Base-by-base conservation (phyloP, 169 alveolate genomes). In the Plasmodium adleri region DNA sequence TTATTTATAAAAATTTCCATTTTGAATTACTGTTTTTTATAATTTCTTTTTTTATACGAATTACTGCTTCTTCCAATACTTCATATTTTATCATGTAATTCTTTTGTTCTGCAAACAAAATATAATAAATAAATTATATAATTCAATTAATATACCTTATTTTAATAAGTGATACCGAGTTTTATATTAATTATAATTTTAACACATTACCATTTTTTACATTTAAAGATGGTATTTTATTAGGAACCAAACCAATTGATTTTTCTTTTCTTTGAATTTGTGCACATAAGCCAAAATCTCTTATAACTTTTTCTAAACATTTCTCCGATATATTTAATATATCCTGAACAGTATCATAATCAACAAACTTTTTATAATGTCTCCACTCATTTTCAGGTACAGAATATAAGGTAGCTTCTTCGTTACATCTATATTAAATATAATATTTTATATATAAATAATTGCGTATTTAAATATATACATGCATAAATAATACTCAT, bases 251-350 rank as follows among this genome's bases (percentile, higher is more conserved):
- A 62, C 88, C 88, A 20, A 74, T 74, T 62, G 88, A 74, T 50
- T 74, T 74, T 74, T 60, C 88, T 22, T 74, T 74, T 64, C 88
- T 74, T 24, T 74, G 88, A 6, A 74, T 74, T 74, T 74, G 72
- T 64, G 88, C 88, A 22, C 68, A 74, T 32, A 74, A 60, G 20
- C 47, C 62, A 60, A 74, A 74, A 6, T 74, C 88, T 17, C 50
- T 20, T 50, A 74, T 74, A 8, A 74, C 88, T 15, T 74, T 72
- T 60, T 74, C 74, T 74, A 74, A 74, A 54, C 88, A 74, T 39
- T 74, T 52, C 47, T 74, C 59, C 7, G 88, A 74, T 39, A 74
- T 74, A 64, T 74, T 67, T 74, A 74, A 50, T 59, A 74, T 74
- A 9, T 74, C 17, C 45, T 74, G 66, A 59, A 74, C 28, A 9